Percentiles rank a stretch among this genome's conserved stretches.
These are phyloP conservation scores for Botryotinia convoluta DNA, from an alignment of 2,329 filamentous ascomycete species.

Conservation along the genomic window DNA sequence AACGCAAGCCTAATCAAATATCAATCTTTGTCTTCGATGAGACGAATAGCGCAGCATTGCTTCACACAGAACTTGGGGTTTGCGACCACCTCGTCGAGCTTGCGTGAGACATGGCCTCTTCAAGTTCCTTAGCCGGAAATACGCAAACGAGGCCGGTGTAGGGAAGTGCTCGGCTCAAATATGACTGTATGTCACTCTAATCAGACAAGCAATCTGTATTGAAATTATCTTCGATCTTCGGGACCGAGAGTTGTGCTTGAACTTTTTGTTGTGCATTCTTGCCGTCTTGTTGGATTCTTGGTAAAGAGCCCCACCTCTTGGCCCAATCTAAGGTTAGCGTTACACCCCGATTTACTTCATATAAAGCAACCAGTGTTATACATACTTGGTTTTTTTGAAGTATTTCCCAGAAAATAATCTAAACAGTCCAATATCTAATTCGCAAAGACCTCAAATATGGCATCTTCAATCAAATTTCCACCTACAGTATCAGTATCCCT, in stretches of 20 bases:
- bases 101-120: not conserved
- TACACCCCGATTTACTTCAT: not conserved
- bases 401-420: not conserved
- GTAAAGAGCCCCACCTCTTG: not conserved
- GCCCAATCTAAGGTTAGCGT: not conserved
- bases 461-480: not conserved
- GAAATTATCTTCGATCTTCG: not conserved
- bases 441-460: not conserved
- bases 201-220: not conserved
- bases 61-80: not conserved
- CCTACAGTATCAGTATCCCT: conserved; percentile 44
- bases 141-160: not conserved
- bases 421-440: not conserved
- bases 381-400: not conserved
- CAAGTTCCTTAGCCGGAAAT: not conserved
- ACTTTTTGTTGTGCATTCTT: not conserved
- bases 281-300: not conserved
- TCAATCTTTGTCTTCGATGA: not conserved
- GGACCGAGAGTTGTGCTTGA: not conserved
- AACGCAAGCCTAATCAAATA: too few species aligned
- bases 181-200: not conserved
- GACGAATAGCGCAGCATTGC: not conserved
- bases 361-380: not conserved
- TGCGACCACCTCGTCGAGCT: not conserved
- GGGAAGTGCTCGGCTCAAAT: not conserved